Evolutionary conservation across 257 asterid species (phyloP).

Genomic region (Fraxinus pennsylvanica): DNA sequence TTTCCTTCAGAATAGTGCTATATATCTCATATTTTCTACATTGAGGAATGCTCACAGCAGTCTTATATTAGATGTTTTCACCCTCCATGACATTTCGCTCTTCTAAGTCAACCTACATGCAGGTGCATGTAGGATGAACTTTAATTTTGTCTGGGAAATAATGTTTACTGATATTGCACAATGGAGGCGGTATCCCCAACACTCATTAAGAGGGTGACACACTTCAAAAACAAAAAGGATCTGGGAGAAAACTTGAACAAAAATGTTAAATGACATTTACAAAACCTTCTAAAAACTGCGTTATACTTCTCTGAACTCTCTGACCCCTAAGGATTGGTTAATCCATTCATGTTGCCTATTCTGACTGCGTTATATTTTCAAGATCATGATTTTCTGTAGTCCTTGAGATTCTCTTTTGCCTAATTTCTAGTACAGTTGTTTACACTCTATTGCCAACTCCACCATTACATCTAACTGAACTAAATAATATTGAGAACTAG

Average conservation of each 20-base stretch:
- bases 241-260: slow-evolving; percentile 8
- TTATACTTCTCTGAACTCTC: not conserved
- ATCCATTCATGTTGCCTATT: not conserved
- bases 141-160: not conserved
- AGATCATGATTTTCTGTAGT: not conserved
- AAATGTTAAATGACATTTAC: not conserved
- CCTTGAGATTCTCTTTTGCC: not conserved
- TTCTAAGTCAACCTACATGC: slow-evolving; percentile 6
- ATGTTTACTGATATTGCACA: not conserved
- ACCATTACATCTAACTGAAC: not conserved
- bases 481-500: not conserved
- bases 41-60: not conserved
- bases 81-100: slow-evolving; percentile 1
- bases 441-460: not conserved
- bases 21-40: slow-evolving; percentile 19
- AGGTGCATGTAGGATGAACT: not conserved
- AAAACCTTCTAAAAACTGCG: not conserved
- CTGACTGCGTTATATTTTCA: not conserved
- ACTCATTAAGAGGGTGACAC: slow-evolving; percentile 14
- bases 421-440: not conserved
- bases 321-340: not conserved
- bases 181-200: slow-evolving; percentile 6
- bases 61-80: not conserved
- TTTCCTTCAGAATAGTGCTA: slow-evolving; percentile 33
- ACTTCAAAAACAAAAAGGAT: not conserved